A percentile compares a stretch with the other conserved stretches of the same genome.
Conservation (phyloP, 176 grass and related monocot species). For the Otatea glauca region DNA sequence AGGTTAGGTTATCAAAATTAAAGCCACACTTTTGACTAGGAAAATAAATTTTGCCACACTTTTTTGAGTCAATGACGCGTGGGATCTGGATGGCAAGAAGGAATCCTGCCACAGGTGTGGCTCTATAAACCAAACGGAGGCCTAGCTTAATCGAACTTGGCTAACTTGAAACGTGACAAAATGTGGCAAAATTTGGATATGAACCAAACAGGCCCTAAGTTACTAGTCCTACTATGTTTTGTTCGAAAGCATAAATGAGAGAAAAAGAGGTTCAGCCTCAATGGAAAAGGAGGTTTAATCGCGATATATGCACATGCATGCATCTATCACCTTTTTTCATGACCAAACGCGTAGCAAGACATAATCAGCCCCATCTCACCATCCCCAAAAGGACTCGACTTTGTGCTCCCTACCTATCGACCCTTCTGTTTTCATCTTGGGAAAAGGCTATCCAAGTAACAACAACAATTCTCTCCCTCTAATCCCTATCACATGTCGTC, state of each 20-base stretch:
- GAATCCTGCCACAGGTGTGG: too few species aligned
- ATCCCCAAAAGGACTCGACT: slow-evolving; percentile 17
- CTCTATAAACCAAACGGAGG: too few species aligned
- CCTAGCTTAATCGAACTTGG: too few species aligned
- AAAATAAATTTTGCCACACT: too few species aligned
- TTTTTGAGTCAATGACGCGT: too few species aligned
- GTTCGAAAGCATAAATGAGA: background rate
- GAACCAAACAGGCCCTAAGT: too few species aligned
- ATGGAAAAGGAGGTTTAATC: background rate
- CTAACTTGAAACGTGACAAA: too few species aligned
- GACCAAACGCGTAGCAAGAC: background rate
- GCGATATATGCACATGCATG: background rate
- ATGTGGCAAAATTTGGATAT: too few species aligned
- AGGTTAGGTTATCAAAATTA: too few species aligned
- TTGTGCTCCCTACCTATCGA: slow-evolving; percentile 23
- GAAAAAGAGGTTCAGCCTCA: background rate
- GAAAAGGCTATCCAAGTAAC: slow-evolving; percentile 7
- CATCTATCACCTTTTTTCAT: background rate
- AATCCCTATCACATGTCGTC: background rate
- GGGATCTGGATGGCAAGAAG: too few species aligned
- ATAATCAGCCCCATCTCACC: slow-evolving; percentile 5
- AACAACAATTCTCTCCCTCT: background rate
- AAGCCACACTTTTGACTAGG: too few species aligned
- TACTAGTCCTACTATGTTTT: background rate
- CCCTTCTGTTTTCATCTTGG: background rate